A percentile compares a stretch with the other conserved stretches of the same genome.
Conservation (phyloP, 208 protist genomes). For the Leishmania lainsoni region DNA sequence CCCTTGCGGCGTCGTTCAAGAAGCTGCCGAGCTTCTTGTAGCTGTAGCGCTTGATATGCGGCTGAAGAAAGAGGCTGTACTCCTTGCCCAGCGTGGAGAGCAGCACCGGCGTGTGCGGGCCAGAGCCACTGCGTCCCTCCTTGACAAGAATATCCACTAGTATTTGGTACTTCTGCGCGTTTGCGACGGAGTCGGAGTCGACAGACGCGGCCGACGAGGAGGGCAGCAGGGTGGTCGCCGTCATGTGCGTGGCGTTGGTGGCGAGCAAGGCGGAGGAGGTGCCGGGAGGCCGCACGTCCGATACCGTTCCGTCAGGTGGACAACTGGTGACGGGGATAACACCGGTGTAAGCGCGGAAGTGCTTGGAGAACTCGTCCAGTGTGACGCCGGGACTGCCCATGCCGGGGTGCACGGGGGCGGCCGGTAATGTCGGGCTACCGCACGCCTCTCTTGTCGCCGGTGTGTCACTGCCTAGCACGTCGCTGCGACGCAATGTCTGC, state of each 20-base stretch:
- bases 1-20: constrained; percentile 71
- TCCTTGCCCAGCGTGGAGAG: constrained; percentile 91
- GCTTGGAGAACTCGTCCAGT: constrained; percentile 43
- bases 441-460: neutral
- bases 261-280: neutral
- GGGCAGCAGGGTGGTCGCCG: neutral
- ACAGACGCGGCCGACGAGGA: neutral
- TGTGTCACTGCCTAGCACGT: constrained; percentile 22
- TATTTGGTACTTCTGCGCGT: constrained; percentile 30
- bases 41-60: constrained; percentile 49
- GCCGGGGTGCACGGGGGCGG: neutral
- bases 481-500: constrained; percentile 54
- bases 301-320: neutral
- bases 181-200: constrained; percentile 16
- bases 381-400: constrained; percentile 16
- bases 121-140: constrained; percentile 56
- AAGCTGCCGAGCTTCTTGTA: constrained; percentile 87
- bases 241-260: neutral
- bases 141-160: constrained; percentile 73
- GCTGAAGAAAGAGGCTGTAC: constrained; percentile 68
- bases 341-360: constrained; percentile 35
- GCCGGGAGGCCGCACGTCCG: neutral
- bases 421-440: neutral
- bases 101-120: constrained; percentile 56
- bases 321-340: neutral